Evolutionary conservation across 495 filamentous ascomycete genomes (phyloP).

Genomic region (Rusavskia elegans): DNA sequence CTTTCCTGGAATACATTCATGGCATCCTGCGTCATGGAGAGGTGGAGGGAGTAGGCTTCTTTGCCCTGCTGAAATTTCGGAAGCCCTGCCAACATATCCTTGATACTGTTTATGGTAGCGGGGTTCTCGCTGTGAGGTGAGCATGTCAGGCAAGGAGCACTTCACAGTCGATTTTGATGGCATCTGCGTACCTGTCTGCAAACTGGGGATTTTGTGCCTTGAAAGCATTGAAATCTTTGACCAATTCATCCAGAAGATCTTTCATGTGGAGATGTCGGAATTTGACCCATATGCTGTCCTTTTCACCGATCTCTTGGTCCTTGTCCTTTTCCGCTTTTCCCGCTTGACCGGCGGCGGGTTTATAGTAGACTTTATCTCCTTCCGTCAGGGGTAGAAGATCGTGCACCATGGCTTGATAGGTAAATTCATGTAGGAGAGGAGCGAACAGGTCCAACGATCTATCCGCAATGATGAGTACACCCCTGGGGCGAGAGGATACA

Average conservation of each 20-base stretch:
- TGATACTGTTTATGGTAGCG: constrained; percentile 75
- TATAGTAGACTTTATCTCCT: constrained; percentile 73
- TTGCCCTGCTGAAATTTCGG: constrained; percentile 92
- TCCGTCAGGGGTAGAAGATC: constrained; percentile 81
- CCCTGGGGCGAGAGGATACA: constrained; percentile 56
- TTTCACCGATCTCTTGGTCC: constrained; percentile 77
- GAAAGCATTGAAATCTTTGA: constrained; percentile 84
- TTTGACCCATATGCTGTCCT: constrained; percentile 84
- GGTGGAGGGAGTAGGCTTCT: constrained; percentile 83
- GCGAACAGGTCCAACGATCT: constrained; percentile 81
- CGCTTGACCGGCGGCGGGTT: constrained; percentile 60
- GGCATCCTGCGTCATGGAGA: constrained; percentile 95
- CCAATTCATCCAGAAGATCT: constrained; percentile 86
- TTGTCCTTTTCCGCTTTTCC: constrained; percentile 52
- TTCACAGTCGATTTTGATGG: not conserved
- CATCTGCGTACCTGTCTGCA: constrained; percentile 40
- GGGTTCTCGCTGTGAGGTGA: constrained; percentile 32
- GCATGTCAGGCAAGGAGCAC: not conserved
- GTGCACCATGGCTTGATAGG: constrained; percentile 95
- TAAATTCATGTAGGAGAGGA: constrained; percentile 87
- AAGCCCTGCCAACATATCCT: constrained; percentile 89
- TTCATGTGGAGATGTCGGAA: constrained; percentile 96
- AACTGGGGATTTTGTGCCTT: constrained; percentile 89
- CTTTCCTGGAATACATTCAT: constrained; percentile 79
- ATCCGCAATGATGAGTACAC: constrained; percentile 74